Conservation (phyloP, 805 yeast genomes). For the Pichia cephalocereana region DNA sequence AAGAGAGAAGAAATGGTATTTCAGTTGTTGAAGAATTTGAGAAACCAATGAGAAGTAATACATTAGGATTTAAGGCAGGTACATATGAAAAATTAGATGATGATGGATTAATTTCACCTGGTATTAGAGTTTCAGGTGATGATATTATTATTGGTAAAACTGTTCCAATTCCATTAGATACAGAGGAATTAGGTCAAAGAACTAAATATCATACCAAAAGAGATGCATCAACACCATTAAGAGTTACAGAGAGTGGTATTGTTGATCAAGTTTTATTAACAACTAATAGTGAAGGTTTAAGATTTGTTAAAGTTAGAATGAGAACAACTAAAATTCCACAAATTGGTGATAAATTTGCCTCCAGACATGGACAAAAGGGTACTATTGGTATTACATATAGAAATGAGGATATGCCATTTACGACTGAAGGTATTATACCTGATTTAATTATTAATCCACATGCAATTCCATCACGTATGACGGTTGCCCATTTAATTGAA, state of each 20-base stretch:
- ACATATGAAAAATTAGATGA: conserved; percentile 97
- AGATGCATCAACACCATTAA: conserved; percentile 95
- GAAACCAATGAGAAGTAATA: conserved; percentile 90
- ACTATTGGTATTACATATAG: conserved; percentile 98
- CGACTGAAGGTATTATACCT: conserved; percentile 92
- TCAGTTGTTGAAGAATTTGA: conserved; percentile 96
- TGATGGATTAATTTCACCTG: conserved; percentile 97
- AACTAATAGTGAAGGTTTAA: conserved; percentile 96
- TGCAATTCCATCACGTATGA: conserved; percentile 99
- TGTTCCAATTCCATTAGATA: conserved; percentile 98
- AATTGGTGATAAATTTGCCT: conserved; percentile 98
- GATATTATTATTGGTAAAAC: conserved; percentile 98
- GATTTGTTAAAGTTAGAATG: conserved; percentile 96
- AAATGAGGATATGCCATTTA: conserved; percentile 98
- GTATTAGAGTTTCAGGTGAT: conserved; percentile 97
- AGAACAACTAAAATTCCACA: conserved; percentile 98
- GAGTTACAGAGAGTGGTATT: conserved; percentile 96
- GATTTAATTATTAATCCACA: conserved; percentile 97
- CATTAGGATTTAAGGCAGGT: conserved; percentile 93
- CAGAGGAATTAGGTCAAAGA: conserved; percentile 97
- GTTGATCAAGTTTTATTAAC: conserved; percentile 96
- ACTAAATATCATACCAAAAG: conserved; percentile 97
- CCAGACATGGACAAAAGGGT: conserved; percentile 99
- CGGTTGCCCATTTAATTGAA: conserved; percentile 98
- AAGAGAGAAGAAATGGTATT: conserved; percentile 98